Conservation (phyloP, 352 stramenopile genomes). For the Globisporangium solare region DNA sequence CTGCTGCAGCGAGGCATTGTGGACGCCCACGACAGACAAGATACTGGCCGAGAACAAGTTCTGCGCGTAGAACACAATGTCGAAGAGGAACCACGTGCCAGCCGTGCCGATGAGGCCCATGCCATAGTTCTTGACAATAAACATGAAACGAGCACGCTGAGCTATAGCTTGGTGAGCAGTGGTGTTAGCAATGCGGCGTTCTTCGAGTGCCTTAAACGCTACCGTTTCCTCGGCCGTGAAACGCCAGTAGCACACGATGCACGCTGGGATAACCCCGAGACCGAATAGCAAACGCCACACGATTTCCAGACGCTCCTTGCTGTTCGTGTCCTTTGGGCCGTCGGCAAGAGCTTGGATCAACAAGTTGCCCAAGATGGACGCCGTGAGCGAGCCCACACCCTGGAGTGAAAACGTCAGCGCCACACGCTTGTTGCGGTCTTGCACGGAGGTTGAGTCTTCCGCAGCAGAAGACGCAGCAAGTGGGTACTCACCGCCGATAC, state of each 20-base stretch:
- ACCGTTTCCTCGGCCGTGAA: constrained; percentile 57
- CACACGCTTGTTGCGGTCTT: constrained; percentile 46
- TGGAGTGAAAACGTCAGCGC: constrained; percentile 63
- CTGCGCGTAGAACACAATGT: constrained; percentile 80
- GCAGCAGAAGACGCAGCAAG: constrained; percentile 43
- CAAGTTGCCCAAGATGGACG: constrained; percentile 58
- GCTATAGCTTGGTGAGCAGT: background rate
- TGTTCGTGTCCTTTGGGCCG: constrained; percentile 34
- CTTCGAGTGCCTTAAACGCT: constrained; percentile 28
- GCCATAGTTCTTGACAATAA: constrained; percentile 56
- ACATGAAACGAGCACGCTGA: constrained; percentile 15
- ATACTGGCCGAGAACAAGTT: constrained; percentile 78
- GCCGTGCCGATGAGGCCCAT: constrained; percentile 58
- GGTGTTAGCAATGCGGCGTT: constrained; percentile 1
- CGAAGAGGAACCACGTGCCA: constrained; percentile 82
- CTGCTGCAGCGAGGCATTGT: constrained; percentile 39
- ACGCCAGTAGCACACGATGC: constrained; percentile 64
- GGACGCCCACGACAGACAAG: constrained; percentile 46
- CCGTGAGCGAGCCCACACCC: constrained; percentile 44
- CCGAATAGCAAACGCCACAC: constrained; percentile 64
- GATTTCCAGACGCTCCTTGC: constrained; percentile 35
- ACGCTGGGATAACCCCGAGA: constrained; percentile 51
- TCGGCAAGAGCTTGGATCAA: constrained; percentile 42
- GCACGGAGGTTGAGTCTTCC: constrained; percentile 41
- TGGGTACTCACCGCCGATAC: constrained; percentile 50